These are phyloP conservation scores for Ogataea saltuana DNA, from an alignment of 805 yeast genomes.

Conservation along the genomic window DNA sequence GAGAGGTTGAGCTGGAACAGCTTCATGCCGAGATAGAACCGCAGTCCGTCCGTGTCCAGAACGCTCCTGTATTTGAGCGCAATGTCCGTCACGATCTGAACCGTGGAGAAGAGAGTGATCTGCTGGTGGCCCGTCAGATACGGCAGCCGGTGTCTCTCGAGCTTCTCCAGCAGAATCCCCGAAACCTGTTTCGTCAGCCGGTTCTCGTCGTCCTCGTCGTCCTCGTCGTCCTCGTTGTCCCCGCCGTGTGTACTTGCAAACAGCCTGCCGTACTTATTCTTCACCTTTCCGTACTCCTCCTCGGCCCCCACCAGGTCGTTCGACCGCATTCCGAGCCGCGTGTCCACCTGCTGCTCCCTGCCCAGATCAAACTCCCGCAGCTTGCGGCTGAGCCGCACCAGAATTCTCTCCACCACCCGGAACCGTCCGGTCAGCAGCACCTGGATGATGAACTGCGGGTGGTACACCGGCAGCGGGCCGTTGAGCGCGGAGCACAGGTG, in stretches of 20 bases:
- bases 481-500: constrained; percentile 75
- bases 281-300: not conserved
- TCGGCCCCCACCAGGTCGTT: constrained; percentile 13
- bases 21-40: constrained; percentile 71
- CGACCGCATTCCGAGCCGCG: constrained; percentile 27
- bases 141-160: constrained; percentile 70
- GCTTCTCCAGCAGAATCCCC: constrained; percentile 45
- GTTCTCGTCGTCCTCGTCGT: constrained; percentile 28
- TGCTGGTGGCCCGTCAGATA: constrained; percentile 90
- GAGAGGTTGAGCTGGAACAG: constrained; percentile 51
- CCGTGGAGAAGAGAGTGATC: constrained; percentile 69
- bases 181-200: constrained; percentile 36
- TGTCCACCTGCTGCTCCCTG: constrained; percentile 20
- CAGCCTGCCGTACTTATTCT: constrained; percentile 26
- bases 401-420: constrained; percentile 53
- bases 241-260: constrained; percentile 27
- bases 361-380: constrained; percentile 56
- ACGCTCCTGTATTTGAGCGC: constrained; percentile 43
- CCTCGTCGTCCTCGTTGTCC: constrained; percentile 26
- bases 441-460: constrained; percentile 86
- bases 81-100: constrained; percentile 62
- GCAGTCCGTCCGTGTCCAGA: constrained; percentile 64
- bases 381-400: constrained; percentile 52
- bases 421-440: constrained; percentile 62
- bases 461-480: constrained; percentile 88